Evolutionary conservation across 176 grass and related monocot genomes (phyloP).

Genomic region (Metroxylon sagu): DNA sequence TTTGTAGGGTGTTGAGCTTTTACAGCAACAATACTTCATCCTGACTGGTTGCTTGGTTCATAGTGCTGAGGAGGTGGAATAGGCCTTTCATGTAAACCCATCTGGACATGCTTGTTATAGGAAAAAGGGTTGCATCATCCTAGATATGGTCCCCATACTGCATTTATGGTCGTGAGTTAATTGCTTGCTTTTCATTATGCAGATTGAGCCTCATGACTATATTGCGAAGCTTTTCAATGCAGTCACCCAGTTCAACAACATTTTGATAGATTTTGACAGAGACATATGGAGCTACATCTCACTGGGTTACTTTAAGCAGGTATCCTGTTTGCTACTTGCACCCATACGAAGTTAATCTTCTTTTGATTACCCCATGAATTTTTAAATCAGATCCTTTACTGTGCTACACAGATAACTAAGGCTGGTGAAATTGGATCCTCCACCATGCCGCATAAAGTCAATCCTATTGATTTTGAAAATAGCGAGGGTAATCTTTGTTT

Average conservation of each 20-base stretch:
- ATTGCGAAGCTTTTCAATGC: slow-evolving; percentile 90
- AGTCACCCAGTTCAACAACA: slow-evolving; percentile 80
- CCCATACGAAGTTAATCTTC: slow-evolving; percentile 7
- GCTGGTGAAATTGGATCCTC: slow-evolving; percentile 92
- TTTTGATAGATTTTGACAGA: slow-evolving; percentile 79
- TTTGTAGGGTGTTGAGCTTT: too few relatives aligned
- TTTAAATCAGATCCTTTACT: too few relatives aligned
- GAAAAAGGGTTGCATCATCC: too few relatives aligned
- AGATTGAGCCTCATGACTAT: slow-evolving; percentile 97
- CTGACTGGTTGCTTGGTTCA: too few relatives aligned
- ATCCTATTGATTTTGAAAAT: slow-evolving; percentile 99
- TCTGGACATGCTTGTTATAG: too few relatives aligned
- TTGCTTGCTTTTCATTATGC: slow-evolving; percentile 15
- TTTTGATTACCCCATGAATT: not conserved
- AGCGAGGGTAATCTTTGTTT: slow-evolving; percentile 77
- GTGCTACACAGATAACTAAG: slow-evolving; percentile 53
- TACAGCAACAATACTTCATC: too few relatives aligned
- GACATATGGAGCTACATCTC: slow-evolving; percentile 97
- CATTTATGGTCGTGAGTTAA: slow-evolving; percentile 7
- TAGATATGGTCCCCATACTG: too few relatives aligned
- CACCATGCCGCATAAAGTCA: slow-evolving; percentile 99
- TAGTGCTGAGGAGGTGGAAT: too few relatives aligned
- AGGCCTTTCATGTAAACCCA: too few relatives aligned
- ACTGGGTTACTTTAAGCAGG: slow-evolving; percentile 93
- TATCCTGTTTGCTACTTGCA: slow-evolving; percentile 3